Evolutionary conservation across 1,139 yeast genomes (phyloP), one percentile per base, ranked within the genome.

Genomic region (Sugiyamaella grinbergsii): DNA sequence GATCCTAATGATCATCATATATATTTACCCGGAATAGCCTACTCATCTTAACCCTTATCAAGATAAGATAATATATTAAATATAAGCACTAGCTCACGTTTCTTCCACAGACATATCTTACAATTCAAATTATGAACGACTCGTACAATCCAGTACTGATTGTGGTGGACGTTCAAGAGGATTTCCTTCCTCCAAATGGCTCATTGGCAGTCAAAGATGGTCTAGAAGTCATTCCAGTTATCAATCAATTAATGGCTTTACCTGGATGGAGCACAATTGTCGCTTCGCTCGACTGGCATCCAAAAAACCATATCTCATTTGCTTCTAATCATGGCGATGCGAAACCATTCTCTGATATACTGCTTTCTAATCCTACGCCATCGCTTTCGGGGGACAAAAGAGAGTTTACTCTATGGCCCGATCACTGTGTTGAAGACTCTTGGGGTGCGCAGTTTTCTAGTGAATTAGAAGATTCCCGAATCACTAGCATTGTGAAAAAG

Each of bases 211-310:
- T 89, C 0, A 62, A 73, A 0, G 72, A 75, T 4, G 96, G 95
- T 1, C 72, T 84, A n/a, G 69, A 71, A 0, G 73, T 88, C 8
- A 74, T 89, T 15, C 72, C 77, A 0, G 67, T 71, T 8, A 74
- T 89, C 58, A 65, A 77, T 56, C 60, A 71, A 16, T 66, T 83
- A 47, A 53, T 78, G 36, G 60, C 67, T 34, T 71, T 67, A 42
- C 45, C 45, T 15, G 62, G 73, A 2, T 90, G 95, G 94, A 70
- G 74, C 33, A 69, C 81, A 2, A 72, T 88, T 3, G 77, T 86
- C 1, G 84, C 90, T 36, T 84, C 95, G 1, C 82, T 84, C 63
- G 98, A 91, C 65, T 89, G 95, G 95, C 98, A 91, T 64, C 95
- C 96, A 0, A 42, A 59, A 11, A 73, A 80, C 61, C 97, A 91